A percentile compares a stretch with the other conserved stretches of the same genome.
phyloP scores from a whole-genome alignment of 148 eudicot species.

The Nepenthes gracilis region DNA sequence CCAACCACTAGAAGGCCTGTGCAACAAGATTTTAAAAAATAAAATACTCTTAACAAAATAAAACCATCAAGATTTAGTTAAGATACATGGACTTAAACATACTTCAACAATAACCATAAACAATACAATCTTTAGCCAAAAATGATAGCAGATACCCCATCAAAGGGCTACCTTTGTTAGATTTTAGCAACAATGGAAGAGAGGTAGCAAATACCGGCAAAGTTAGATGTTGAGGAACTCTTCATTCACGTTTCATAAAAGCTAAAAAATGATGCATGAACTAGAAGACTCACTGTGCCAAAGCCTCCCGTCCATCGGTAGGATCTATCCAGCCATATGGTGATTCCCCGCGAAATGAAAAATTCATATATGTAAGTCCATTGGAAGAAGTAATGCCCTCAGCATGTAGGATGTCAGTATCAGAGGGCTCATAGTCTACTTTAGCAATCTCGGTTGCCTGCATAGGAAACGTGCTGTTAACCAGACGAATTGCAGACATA shows the following conservation, averaged over 20 bases:
- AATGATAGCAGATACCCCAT: too few relatives aligned
- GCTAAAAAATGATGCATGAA: background rate
- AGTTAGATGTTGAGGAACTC: background rate
- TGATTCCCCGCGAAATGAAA: constrained; percentile 26
- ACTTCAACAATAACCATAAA: too few relatives aligned
- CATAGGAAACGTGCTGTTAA: constrained; percentile 1
- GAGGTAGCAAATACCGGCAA: background rate
- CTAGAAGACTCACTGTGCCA: constrained; percentile 24
- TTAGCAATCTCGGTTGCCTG: constrained; percentile 70
- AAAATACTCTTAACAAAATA: too few relatives aligned
- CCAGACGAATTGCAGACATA: background rate
- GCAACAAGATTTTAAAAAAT: background rate
- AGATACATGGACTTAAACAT: too few relatives aligned
- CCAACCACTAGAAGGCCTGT: background rate
- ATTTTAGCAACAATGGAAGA: background rate
- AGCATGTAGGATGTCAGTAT: constrained; percentile 51
- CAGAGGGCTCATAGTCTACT: constrained; percentile 65
- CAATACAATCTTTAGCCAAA: too few relatives aligned
- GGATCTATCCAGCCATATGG: constrained; percentile 23
- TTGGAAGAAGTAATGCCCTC: constrained; percentile 47
- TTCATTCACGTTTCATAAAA: background rate
- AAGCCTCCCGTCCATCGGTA: constrained; percentile 26
- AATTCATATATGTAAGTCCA: constrained; percentile 41
- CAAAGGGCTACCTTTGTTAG: too few relatives aligned
- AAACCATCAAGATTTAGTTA: too few relatives aligned